Evolutionary conservation across 352 stramenopile species (phyloP), one percentile per base, ranked within the genome.

Genomic region (Phytophthora rubi): DNA sequence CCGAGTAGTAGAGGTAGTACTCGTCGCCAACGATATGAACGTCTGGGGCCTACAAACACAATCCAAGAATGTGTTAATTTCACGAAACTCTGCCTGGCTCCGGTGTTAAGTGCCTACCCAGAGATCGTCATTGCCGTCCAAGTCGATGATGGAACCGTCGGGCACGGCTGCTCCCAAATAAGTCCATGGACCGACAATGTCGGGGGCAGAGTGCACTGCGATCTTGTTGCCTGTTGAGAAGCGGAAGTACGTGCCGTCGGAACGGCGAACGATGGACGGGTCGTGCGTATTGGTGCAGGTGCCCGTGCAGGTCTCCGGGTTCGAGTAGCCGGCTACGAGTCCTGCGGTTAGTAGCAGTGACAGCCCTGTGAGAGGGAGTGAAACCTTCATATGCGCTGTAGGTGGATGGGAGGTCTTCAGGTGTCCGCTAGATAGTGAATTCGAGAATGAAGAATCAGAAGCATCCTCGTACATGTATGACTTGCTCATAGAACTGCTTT

Each of bases 1-100:
- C 77, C 21, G 79, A 75, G 55, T 85, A 85, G 69, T 85, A 83
- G n/a, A 88, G 68, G 53, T 88, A 86, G 75, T 84, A 88, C 35
- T 66, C 71, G 61, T 81, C 69, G 16, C 70, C 77, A 10, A 85
- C 56, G 18, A 75, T 54, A 54, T 72, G 67, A 8, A 88, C 65
- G 32, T 84, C 77, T 2, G 80, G 79, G 4, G 79, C 26, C 26
- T 30, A 30, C 26, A 30, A 3, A 30, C 2, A 30, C 26, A 30
- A 30, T 3, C 26, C 26, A 5, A 30, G 26, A 30, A 30, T 30
- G 26, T 30, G 26, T 30, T 30, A 30, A 30, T 30, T 30, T 30
- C 26, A 30, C 26, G 26, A 30, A 30, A 30, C 26, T 30, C 26
- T 30, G 26, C 26, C 3, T 6, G 26, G 26, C 26, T 30, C 26